Base-by-base conservation (phyloP, 805 yeast species). In the Wickerhamiella occidentalis region DNA sequence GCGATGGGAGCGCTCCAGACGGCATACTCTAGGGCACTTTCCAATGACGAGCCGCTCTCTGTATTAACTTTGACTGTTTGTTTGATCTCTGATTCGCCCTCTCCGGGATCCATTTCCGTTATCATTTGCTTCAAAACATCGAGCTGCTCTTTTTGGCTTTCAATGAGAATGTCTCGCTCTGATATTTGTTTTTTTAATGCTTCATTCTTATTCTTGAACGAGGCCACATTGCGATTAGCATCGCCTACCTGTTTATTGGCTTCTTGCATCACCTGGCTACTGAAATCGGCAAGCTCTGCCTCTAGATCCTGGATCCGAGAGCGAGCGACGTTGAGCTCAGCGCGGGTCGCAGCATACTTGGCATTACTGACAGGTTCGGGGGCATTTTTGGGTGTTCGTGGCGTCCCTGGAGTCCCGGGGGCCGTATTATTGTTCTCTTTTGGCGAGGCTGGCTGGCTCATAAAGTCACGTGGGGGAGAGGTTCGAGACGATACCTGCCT, bases 171-270 rank as follows among this genome's bases (percentile, higher is more conserved):
- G 58, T 85, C 86, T 59, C 80, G 80, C 61, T 86, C 95, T 33
- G 70, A 86, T 57, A 51, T 52, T 15, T 78, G 63, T 38, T 71
- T 71, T 42, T 74, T 74, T 25, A 85, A 68, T 48, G 77, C 81
- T 23, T 65, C 69, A 52, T 85, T 66, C 65, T 87, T 94, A 33
- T 73, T 73, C 55, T 77, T 79, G 49, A 84, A 65, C 45, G 78
- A 73, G 12, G 75, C 82, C 35, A 85, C 72, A 13, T 83, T 72
- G n/a, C 70, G 62, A 58, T 86, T 85, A 58, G 80, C 81, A 58
- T 86, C 95, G 30, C 72, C 87, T 54, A 84, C 71, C 61, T 83
- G 90, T 66, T 74, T 82, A 68, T 84, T 81, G n/a, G 79, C 77
- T 45, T 75, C 64, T 35, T 58, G 58, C 46, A 60, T 50, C 56